phyloP scores from a whole-genome alignment of 1,139 yeast species.

The Sugiyamaella pinicola region DNA sequence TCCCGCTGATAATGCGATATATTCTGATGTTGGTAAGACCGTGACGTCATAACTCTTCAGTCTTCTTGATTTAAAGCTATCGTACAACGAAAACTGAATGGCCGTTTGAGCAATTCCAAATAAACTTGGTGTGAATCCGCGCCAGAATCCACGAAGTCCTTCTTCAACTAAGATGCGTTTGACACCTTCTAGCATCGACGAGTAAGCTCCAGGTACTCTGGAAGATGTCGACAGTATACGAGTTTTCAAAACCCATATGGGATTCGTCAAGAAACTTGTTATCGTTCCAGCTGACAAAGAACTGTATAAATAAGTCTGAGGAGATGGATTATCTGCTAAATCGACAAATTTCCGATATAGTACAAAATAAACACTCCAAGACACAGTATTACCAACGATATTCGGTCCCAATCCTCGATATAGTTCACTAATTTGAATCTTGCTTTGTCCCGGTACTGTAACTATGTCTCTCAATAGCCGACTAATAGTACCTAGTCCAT shows the following conservation, averaged over 20 bases:
- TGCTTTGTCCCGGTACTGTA: slow-evolving; percentile 10
- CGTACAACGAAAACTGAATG: slow-evolving; percentile 82
- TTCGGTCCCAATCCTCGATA: slow-evolving; percentile 87
- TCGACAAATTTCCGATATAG: slow-evolving; percentile 53
- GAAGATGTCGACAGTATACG: slow-evolving; percentile 69
- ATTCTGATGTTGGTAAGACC: slow-evolving; percentile 55
- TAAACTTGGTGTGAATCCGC: slow-evolving; percentile 79
- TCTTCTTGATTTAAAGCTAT: slow-evolving; percentile 40
- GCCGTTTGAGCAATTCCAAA: slow-evolving; percentile 89
- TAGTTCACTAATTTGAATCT: slow-evolving; percentile 29
- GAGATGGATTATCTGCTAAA: slow-evolving; percentile 14
- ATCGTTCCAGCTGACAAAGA: slow-evolving; percentile 71
- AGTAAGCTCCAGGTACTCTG: slow-evolving; percentile 54
- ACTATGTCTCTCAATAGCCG: slow-evolving; percentile 22
- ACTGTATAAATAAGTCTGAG: slow-evolving; percentile 47
- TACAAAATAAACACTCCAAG: slow-evolving; percentile 87
- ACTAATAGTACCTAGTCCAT: slow-evolving; percentile 18
- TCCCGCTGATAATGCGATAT: slow-evolving; percentile 62
- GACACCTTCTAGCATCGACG: slow-evolving; percentile 59
- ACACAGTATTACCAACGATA: slow-evolving; percentile 75
- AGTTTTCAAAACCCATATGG: slow-evolving; percentile 91
- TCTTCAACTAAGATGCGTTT: slow-evolving; percentile 55
- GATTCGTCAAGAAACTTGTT: slow-evolving; percentile 81
- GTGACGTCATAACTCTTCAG: slow-evolving; percentile 6
- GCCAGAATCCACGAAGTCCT: slow-evolving; percentile 75